phyloP scores from a whole-genome alignment of 257 asterid species.

The Ballota nigra region DNA sequence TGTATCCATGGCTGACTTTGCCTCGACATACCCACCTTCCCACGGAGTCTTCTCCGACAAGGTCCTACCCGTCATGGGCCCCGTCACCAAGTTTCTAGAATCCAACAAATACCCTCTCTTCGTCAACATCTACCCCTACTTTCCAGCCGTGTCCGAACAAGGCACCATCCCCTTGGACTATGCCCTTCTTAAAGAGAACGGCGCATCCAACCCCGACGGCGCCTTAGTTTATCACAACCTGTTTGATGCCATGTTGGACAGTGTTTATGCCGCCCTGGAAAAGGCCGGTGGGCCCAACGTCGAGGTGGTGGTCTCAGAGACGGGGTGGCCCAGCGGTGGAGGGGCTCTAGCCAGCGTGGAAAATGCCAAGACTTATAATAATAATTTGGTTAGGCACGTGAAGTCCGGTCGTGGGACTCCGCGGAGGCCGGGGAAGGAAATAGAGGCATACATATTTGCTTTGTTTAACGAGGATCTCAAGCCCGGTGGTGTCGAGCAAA shows the following conservation, averaged over 20 bases:
- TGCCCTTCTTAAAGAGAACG: not conserved
- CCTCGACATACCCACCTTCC: not conserved
- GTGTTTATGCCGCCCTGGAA: conserved; percentile 35
- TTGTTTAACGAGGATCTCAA: conserved; percentile 30
- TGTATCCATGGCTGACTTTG: not conserved
- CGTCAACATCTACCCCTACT: not conserved
- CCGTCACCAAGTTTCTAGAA: not conserved
- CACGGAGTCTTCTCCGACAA: not conserved
- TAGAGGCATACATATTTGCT: conserved; percentile 39
- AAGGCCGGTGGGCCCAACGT: conserved; percentile 26
- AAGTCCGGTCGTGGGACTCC: conserved; percentile 47
- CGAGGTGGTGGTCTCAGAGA: conserved; percentile 39
- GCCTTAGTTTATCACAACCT: conserved; percentile 25
- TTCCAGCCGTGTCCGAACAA: not conserved
- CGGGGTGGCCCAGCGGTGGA: conserved; percentile 60
- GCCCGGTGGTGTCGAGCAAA: conserved; percentile 3
- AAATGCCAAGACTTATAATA: conserved; percentile 23
- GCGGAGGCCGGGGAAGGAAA: conserved; percentile 29
- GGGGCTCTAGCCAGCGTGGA: conserved; percentile 26
- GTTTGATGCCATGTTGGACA: conserved; percentile 44
- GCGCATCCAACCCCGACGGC: not conserved
- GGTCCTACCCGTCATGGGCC: not conserved
- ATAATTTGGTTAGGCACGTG: conserved; percentile 32
- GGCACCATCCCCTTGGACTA: not conserved
- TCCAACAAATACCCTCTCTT: not conserved